phyloP scores from a whole-genome alignment of 495 filamentous ascomycete genomes.

The Trypethelium eluteriae region DNA sequence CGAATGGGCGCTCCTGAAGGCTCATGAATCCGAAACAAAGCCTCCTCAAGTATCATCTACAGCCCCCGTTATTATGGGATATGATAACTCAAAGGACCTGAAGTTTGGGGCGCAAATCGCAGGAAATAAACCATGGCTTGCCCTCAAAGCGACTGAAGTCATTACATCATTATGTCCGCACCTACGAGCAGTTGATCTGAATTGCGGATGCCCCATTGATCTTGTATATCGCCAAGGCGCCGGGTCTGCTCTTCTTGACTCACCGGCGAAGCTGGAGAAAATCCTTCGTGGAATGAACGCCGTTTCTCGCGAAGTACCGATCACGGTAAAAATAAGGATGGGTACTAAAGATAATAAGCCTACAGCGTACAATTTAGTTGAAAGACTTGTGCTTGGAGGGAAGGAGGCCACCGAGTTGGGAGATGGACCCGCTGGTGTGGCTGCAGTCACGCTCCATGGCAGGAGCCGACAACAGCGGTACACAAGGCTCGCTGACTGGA shows the following conservation, averaged over 20 bases:
- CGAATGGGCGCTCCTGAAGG: constrained; percentile 92
- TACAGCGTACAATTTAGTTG: constrained; percentile 69
- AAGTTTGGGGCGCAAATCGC: constrained; percentile 90
- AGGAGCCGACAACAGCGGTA: constrained; percentile 91
- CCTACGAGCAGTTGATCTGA: constrained; percentile 83
- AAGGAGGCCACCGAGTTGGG: constrained; percentile 53
- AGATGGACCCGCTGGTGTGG: constrained; percentile 68
- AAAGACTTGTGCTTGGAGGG: constrained; percentile 74
- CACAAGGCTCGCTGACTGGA: constrained; percentile 81
- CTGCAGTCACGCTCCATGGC: constrained; percentile 89
- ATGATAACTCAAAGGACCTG: constrained; percentile 73
- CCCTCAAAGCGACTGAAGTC: constrained; percentile 76
- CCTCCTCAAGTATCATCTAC: constrained; percentile 53
- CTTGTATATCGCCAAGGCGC: constrained; percentile 78
- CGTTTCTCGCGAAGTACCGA: constrained; percentile 77
- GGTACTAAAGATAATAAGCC: constrained; percentile 73
- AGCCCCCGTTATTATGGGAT: constrained; percentile 52
- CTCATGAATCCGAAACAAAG: constrained; percentile 68
- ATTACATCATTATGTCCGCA: constrained; percentile 67
- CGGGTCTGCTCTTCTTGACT: constrained; percentile 89
- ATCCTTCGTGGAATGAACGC: constrained; percentile 92
- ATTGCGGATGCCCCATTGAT: constrained; percentile 96
- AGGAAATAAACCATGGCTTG: constrained; percentile 79
- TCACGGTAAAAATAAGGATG: constrained; percentile 90
- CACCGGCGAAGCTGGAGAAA: constrained; percentile 73